Conservation (phyloP, 176 grass and related monocot genomes). For the Urochloa ruziziensis region DNA sequence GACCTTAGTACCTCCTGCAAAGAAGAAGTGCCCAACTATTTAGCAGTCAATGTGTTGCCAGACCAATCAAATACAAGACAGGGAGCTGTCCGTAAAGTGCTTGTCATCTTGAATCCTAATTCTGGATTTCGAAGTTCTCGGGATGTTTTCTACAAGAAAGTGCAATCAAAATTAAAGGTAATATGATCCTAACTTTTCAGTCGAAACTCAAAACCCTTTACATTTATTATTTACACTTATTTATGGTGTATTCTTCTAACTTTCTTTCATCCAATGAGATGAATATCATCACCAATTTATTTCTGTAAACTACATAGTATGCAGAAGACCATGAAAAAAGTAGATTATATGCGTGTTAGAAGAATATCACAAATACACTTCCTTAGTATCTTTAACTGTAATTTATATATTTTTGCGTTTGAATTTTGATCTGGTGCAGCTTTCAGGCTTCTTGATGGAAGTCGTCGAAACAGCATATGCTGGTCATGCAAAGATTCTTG, state of each 20-base stretch:
- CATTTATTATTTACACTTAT: neutral
- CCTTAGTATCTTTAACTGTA: constrained; percentile 8
- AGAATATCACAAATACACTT: neutral
- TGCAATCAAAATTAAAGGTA: constrained; percentile 73
- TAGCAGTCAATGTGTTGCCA: constrained; percentile 47
- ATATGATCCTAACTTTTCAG: constrained; percentile 13
- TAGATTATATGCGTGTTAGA: neutral
- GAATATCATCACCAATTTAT: neutral
- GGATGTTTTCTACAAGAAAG: constrained; percentile 79
- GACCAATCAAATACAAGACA: constrained; percentile 51
- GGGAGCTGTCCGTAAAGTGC: constrained; percentile 50
- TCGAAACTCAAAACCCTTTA: neutral
- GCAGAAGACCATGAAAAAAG: neutral
- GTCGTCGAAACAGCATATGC: constrained; percentile 81
- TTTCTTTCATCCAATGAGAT: constrained; percentile 15
- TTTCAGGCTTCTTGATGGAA: constrained; percentile 90
- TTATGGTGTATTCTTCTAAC: constrained; percentile 5
- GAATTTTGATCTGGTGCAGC: constrained; percentile 66
- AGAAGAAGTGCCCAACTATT: constrained; percentile 45
- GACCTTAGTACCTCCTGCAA: constrained; percentile 45
- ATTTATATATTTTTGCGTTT: constrained; percentile 44
- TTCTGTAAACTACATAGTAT: constrained; percentile 5
- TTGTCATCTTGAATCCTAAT: constrained; percentile 91
- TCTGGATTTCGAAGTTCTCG: constrained; percentile 83
- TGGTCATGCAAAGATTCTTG: constrained; percentile 82